Percentiles rank a stretch among this genome's conserved stretches.
These are phyloP conservation scores for Phialocephala sp. DNA, from an alignment of 2,329 filamentous ascomycete species.

Conservation along the genomic window DNA sequence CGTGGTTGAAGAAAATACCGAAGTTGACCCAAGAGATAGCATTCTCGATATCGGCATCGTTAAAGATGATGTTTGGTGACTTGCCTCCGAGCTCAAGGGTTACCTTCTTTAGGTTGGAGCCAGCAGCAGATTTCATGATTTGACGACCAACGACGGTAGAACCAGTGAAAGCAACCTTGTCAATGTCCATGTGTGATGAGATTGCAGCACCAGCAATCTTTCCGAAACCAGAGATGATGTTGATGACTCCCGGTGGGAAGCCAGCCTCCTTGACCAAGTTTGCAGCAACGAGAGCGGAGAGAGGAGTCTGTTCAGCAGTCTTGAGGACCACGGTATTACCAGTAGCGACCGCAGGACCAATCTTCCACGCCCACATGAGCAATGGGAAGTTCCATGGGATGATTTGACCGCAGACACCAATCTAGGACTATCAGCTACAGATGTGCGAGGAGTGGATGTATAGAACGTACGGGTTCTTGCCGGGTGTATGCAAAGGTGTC, in stretches of 20 bases:
- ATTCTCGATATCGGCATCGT: constrained; percentile 65
- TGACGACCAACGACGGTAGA: constrained; percentile 65
- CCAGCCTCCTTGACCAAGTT: constrained; percentile 65
- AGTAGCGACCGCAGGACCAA: constrained; percentile 63
- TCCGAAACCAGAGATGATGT: constrained; percentile 70
- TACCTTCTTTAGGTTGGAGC: constrained; percentile 69
- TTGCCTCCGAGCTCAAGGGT: constrained; percentile 68
- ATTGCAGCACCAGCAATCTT: constrained; percentile 70
- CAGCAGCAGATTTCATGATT: constrained; percentile 68
- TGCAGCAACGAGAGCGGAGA: constrained; percentile 59
- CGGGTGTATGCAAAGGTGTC: constrained; percentile 72
- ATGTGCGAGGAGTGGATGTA: background rate
- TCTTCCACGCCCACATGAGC: constrained; percentile 72
- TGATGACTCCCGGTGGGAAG: constrained; percentile 69
- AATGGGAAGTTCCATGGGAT: constrained; percentile 77
- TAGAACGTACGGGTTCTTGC: constrained; percentile 61
- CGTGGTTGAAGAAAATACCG: constrained; percentile 51
- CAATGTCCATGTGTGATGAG: constrained; percentile 66
- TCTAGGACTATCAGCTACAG: constrained; percentile 36
- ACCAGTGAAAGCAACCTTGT: constrained; percentile 72
- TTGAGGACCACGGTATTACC: constrained; percentile 66
- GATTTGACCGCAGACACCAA: constrained; percentile 73
- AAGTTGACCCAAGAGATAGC: constrained; percentile 67
- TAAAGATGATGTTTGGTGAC: constrained; percentile 67
- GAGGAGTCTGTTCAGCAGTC: constrained; percentile 66